These are phyloP conservation scores for Kwoniella sp. DNA, from an alignment of 768 basidiomycete genomes.

Conservation along the genomic window DNA sequence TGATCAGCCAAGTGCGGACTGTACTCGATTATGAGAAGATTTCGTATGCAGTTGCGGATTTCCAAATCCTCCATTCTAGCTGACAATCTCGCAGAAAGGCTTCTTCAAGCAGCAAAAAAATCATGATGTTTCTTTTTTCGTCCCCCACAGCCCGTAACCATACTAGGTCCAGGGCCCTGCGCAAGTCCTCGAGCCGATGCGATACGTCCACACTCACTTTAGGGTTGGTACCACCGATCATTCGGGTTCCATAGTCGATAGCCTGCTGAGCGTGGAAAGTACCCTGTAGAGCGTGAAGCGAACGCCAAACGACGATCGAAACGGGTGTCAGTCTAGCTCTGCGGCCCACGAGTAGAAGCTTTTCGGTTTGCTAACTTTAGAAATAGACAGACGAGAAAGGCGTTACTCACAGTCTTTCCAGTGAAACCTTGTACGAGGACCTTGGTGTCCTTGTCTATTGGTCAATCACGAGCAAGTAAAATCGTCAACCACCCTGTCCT, in stretches of 20 bases:
- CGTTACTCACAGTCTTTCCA: slow-evolving; percentile 79
- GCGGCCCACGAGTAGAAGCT: background rate
- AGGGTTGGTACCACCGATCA: slow-evolving; percentile 92
- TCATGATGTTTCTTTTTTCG: no score
- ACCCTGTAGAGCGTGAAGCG: slow-evolving; percentile 60
- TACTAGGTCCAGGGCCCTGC: no score
- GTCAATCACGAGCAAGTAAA: background rate
- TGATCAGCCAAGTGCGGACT: background rate
- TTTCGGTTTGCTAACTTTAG: background rate
- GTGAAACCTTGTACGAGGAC: slow-evolving; percentile 82
- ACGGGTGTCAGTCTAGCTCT: no score
- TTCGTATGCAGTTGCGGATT: no score
- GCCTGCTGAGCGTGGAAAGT: slow-evolving; percentile 97
- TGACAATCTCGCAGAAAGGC: no score
- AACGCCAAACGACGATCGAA: background rate
- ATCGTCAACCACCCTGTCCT: background rate
- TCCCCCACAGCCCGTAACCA: background rate
- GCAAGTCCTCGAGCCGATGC: background rate
- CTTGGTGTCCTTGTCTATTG: slow-evolving; percentile 80
- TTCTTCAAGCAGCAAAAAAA: no score
- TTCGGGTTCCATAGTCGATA: slow-evolving; percentile 89
- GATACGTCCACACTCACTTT: slow-evolving; percentile 35
- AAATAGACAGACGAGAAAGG: background rate
- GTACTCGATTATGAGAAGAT: no score
- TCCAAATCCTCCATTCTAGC: no score